These are phyloP conservation scores for Euphorbia schlechtendalii DNA, from an alignment of 441 rosid species.

Conservation along the genomic window DNA sequence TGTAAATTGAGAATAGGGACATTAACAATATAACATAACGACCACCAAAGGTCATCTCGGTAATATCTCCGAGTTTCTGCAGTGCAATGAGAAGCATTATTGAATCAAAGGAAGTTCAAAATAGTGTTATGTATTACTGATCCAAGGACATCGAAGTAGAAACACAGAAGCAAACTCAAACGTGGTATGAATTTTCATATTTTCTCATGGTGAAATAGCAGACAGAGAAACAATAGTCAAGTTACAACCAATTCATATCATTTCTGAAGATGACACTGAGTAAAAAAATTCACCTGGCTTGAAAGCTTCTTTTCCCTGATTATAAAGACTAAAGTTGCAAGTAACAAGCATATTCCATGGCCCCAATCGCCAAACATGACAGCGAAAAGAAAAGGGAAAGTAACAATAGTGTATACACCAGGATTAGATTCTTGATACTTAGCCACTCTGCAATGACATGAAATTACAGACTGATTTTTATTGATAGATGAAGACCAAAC, in stretches of 20 bases:
- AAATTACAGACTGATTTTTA: slow-evolving; percentile 9
- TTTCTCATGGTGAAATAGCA: neutral
- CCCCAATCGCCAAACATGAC: slow-evolving; percentile 99
- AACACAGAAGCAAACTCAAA: neutral
- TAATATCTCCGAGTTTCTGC: slow-evolving; percentile 86
- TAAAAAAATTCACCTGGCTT: slow-evolving; percentile 54
- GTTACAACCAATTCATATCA: slow-evolving; percentile 6
- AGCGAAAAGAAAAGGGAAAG: slow-evolving; percentile 97
- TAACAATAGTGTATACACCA: slow-evolving; percentile 68
- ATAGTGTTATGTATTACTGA: slow-evolving; percentile 2
- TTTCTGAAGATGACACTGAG: slow-evolving; percentile 1
- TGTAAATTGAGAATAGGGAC: slow-evolving; percentile 87
- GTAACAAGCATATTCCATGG: slow-evolving; percentile 88
- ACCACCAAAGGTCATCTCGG: slow-evolving; percentile 96
- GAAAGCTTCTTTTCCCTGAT: slow-evolving; percentile 78
- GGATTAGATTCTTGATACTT: slow-evolving; percentile 97
- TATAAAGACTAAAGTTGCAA: slow-evolving; percentile 55
- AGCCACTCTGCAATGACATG: slow-evolving; percentile 65
- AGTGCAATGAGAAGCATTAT: slow-evolving; percentile 16
- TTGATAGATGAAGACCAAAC: too few relatives aligned
- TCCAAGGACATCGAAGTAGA: neutral
- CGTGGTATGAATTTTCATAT: neutral
- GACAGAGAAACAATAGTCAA: too few relatives aligned
- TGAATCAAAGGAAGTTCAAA: neutral
- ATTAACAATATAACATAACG: slow-evolving; percentile 92